These are phyloP conservation scores for Arachis stenosperma DNA, from an alignment of 306 rosid species.

Conservation along the genomic window DNA sequence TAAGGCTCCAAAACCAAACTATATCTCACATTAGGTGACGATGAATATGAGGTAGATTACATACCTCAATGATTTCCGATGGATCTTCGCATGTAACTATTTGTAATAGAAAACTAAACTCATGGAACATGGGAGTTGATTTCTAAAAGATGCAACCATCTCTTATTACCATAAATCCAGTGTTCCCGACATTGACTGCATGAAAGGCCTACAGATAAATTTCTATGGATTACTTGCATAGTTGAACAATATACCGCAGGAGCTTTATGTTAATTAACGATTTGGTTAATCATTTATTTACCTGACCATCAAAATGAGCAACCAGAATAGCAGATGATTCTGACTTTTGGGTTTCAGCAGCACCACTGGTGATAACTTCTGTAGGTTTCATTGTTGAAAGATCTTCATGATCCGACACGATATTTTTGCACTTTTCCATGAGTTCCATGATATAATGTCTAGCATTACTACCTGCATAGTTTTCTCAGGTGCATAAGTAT, in stretches of 20 bases:
- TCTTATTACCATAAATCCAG: constrained; percentile 68
- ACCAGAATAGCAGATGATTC: no score
- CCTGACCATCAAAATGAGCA: no score
- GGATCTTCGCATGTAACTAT: constrained; percentile 58
- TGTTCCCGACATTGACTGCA: constrained; percentile 75
- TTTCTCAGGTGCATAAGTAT: constrained; percentile 16
- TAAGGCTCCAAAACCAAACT: background rate
- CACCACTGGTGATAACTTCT: no score
- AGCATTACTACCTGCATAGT: constrained; percentile 44
- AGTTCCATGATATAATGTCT: no score
- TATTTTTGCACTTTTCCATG: no score
- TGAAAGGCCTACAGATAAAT: constrained; percentile 61
- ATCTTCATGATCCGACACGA: no score
- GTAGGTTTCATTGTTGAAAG: no score
- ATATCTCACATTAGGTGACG: constrained; percentile 20
- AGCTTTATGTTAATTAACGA: background rate
- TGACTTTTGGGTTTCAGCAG: no score
- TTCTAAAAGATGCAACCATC: constrained; percentile 55
- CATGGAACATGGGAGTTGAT: constrained; percentile 66
- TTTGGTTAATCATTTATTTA: background rate
- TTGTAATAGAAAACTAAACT: constrained; percentile 63
- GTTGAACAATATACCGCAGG: constrained; percentile 18
- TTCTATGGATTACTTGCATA: constrained; percentile 25
- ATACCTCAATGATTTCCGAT: constrained; percentile 63
- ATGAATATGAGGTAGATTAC: constrained; percentile 12